A percentile compares a stretch with the other conserved stretches of the same genome.
These are phyloP conservation scores for Porogramme epimiltina DNA, from an alignment of 1,284 basidiomycete genomes.

Conservation along the genomic window DNA sequence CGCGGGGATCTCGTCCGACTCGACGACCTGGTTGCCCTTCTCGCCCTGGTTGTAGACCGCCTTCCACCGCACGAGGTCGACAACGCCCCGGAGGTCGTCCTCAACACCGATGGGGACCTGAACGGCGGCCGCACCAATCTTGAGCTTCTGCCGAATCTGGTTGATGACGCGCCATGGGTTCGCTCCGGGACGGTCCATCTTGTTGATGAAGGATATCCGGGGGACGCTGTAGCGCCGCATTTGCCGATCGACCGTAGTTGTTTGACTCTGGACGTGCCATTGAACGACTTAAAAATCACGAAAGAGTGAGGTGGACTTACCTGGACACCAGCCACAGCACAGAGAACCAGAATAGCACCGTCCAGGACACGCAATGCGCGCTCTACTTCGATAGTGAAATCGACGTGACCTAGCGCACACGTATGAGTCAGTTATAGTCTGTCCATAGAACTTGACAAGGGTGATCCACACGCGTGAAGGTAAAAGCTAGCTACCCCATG, in stretches of 20 bases:
- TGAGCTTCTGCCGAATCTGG: slow-evolving; percentile 92
- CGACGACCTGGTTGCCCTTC: slow-evolving; percentile 88
- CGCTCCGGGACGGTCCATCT: slow-evolving; percentile 98
- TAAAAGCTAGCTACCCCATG: too few species aligned
- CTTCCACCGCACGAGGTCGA: slow-evolving; percentile 95
- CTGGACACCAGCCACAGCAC: slow-evolving; percentile 91
- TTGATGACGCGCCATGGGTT: slow-evolving; percentile 96
- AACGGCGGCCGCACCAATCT: slow-evolving; percentile 93
- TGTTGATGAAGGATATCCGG: slow-evolving; percentile 96
- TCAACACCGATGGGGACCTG: slow-evolving; percentile 96
- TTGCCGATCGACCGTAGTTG: slow-evolving; percentile 98
- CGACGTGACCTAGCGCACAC: slow-evolving; percentile 80
- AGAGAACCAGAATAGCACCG: slow-evolving; percentile 95
- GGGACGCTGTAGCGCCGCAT: slow-evolving; percentile 98
- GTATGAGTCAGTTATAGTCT: too few species aligned
- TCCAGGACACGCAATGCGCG: slow-evolving; percentile 95
- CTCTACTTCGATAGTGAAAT: slow-evolving; percentile 99
- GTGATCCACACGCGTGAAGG: too few species aligned
- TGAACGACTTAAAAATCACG: neutral
- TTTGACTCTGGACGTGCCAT: slow-evolving; percentile 74
- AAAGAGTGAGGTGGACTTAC: slow-evolving; percentile 48
- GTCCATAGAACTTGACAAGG: too few species aligned
- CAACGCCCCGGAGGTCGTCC: slow-evolving; percentile 86
- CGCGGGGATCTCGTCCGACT: slow-evolving; percentile 88
- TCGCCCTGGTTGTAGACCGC: slow-evolving; percentile 93